These are phyloP conservation scores for Kwoniella sp. DNA, from an alignment of 768 basidiomycete genomes.

Conservation along the genomic window DNA sequence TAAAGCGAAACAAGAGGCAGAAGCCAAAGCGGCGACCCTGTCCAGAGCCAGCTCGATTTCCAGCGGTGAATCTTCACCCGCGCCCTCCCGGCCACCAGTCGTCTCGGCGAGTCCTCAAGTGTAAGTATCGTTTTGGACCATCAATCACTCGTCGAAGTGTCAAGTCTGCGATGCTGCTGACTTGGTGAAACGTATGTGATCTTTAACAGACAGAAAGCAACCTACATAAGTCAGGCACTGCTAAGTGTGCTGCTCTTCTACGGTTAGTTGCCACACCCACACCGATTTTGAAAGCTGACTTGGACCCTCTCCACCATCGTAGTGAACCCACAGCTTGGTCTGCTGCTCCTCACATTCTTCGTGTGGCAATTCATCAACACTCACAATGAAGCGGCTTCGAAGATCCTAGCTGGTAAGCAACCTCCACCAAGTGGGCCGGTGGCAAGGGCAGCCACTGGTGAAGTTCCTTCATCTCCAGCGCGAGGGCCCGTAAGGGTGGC, in stretches of 20 bases:
- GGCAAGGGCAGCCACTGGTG: too few relatives aligned
- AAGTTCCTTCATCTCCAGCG: too few relatives aligned
- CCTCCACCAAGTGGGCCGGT: background rate
- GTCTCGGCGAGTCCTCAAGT: conserved; percentile 27
- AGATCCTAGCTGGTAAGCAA: background rate
- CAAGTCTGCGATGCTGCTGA: too few relatives aligned
- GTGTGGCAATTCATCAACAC: conserved; percentile 34
- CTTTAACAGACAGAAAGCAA: conserved; percentile 38
- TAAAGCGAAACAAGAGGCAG: conserved; percentile 17
- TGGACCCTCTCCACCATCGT: background rate
- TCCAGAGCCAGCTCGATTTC: background rate
- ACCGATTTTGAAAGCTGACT: conserved; percentile 13
- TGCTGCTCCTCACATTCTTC: conserved; percentile 34
- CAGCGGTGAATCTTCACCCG: background rate
- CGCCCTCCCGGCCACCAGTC: background rate
- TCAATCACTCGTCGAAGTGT: background rate
- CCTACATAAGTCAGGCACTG: conserved; percentile 34
- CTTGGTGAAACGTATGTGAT: background rate
- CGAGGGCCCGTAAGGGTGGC: too few relatives aligned
- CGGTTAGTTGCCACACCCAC: conserved; percentile 21
- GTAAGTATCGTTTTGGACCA: conserved; percentile 19
- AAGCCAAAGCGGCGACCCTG: conserved; percentile 16
- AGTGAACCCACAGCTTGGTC: conserved; percentile 37
- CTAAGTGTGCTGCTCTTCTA: conserved; percentile 32
- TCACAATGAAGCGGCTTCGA: conserved; percentile 1